Evolutionary conservation across 495 filamentous ascomycete genomes (phyloP), one percentile per base, ranked within the genome.

Genomic region (Rhizodiscina lignyota): DNA sequence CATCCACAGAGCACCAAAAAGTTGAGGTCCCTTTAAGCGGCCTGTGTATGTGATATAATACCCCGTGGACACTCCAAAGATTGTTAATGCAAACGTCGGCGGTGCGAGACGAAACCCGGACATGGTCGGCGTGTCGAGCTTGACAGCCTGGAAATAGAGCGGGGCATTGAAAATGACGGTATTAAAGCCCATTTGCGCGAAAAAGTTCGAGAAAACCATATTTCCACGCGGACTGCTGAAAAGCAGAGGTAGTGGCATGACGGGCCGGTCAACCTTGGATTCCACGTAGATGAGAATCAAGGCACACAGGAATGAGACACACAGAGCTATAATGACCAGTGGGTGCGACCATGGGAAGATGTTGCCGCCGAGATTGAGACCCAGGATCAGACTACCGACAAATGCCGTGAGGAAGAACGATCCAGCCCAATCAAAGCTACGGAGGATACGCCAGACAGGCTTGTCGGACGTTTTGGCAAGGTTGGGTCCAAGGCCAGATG

Each of bases 81-180:
- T 32, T 8, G 77, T 78, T 24, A 70, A 54, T 0, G 69, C 66
- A 10, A 70, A 39, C 1, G 71, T 70, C 19, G 72, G 69, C 26
- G 70, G 57, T 6, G 82, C 58, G 30, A 87, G 71, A 28, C 76
- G 66, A 3, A 83, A 63, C 8, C 81, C 81, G 1, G 81, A 83
- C 13, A 61, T 62, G 5, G 79, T 79, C 18, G 81, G 74, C 16
- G 60, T 67, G 10, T 77, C 72, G 27, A 83, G 66, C 42, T 80
- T 74, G 31, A 84, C 79, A 20, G 74, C 78, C 53, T 84, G 79
- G 57, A 85, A 87, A 59, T 74, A 87, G 16, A 87, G 58, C 0
- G 79, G 80, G 33, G 75, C 67, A 49, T 87, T 85, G 56, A 85
- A 87, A 30, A 79, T 52, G 44, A 82, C 68, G 13, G 76, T 72